These are phyloP conservation scores for Draba incana DNA, from an alignment of 345 rosid genomes.

Conservation along the genomic window DNA sequence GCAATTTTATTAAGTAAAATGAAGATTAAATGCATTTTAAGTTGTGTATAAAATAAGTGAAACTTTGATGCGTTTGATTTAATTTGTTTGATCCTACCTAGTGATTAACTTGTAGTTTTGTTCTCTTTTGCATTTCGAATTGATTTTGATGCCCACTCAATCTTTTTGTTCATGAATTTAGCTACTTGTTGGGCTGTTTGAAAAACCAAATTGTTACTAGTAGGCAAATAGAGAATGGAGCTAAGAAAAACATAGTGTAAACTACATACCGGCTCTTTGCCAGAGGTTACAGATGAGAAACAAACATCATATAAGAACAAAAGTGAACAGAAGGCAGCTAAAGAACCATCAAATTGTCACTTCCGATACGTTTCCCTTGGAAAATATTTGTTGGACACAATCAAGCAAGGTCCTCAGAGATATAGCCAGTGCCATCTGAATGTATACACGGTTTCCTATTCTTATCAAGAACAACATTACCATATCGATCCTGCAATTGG, in stretches of 20 bases:
- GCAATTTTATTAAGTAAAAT: no score
- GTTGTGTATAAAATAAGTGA: no score
- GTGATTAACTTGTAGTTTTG: no score
- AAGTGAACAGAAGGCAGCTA: constrained; percentile 4
- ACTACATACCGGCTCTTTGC: constrained; percentile 40
- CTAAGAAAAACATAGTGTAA: constrained; percentile 8
- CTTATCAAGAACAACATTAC: constrained; percentile 42
- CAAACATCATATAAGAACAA: neutral
- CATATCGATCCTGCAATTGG: constrained; percentile 53
- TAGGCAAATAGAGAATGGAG: neutral
- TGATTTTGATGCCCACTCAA: no score
- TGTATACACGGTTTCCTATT: constrained; percentile 52
- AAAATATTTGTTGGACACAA: constrained; percentile 53
- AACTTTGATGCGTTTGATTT: no score
- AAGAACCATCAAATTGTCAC: constrained; percentile 17
- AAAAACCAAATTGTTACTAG: constrained; percentile 10
- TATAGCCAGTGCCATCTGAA: constrained; percentile 88
- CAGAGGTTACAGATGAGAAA: constrained; percentile 1
- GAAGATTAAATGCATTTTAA: no score
- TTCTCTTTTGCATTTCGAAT: no score
- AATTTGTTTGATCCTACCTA: no score
- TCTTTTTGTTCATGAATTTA: no score
- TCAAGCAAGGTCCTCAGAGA: constrained; percentile 77
- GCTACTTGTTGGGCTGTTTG: no score
- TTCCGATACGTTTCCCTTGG: constrained; percentile 41